Evolutionary conservation across 768 basidiomycete species (phyloP).

Genomic region (Hygrophorus pudorinus): DNA sequence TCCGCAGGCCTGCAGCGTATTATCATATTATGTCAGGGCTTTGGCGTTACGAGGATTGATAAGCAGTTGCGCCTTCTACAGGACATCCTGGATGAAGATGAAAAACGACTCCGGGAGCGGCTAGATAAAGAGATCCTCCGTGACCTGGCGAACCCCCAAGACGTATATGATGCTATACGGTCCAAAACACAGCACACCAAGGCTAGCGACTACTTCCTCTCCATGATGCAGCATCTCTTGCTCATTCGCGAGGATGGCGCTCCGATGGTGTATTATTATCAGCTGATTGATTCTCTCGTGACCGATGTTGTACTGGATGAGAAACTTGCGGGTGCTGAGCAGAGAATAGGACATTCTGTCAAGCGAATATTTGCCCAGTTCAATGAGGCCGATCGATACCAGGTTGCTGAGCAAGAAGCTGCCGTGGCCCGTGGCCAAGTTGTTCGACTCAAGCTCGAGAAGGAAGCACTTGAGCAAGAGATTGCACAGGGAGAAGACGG

Average conservation of each 20-base stretch:
- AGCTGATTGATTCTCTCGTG: constrained; percentile 82
- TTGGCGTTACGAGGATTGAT: constrained; percentile 56
- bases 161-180: constrained; percentile 78
- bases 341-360: constrained; percentile 82
- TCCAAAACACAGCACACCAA: constrained; percentile 68
- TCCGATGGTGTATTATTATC: constrained; percentile 78
- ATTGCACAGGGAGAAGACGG: constrained; percentile 75
- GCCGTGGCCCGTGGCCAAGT: constrained; percentile 54
- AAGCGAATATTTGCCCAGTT: constrained; percentile 82
- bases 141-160: constrained; percentile 71
- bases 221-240: constrained; percentile 90
- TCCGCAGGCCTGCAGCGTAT: constrained; percentile 72
- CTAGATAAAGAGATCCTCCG: constrained; percentile 68
- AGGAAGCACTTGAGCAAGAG: constrained; percentile 75
- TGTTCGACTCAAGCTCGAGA: constrained; percentile 65
- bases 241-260: constrained; percentile 86
- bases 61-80: constrained; percentile 56
- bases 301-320: constrained; percentile 90
- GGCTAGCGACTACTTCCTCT: constrained; percentile 78
- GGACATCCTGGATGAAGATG: constrained; percentile 61
- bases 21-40: constrained; percentile 54
- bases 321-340: constrained; percentile 76
- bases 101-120: constrained; percentile 57
- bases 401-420: constrained; percentile 70
- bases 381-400: constrained; percentile 80